These are phyloP conservation scores for Rubroboletus satanas DNA, from an alignment of 768 basidiomycete genomes.

Conservation along the genomic window DNA sequence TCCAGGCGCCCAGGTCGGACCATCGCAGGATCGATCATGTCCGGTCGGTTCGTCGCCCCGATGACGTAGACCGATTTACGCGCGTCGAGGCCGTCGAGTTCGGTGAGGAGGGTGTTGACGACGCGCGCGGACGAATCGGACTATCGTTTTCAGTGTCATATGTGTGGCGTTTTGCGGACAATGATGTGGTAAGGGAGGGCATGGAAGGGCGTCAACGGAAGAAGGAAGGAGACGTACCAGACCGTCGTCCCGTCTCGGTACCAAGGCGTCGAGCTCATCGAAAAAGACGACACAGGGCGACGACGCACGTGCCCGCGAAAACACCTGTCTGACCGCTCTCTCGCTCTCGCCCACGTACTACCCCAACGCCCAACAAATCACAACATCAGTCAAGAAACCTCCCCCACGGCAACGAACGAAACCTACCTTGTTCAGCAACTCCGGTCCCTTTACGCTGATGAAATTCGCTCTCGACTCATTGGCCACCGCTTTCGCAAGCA, in stretches of 20 bases:
- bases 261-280: conserved; percentile 90
- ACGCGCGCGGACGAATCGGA: conserved; percentile 92
- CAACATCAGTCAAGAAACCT: neutral
- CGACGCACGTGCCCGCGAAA: conserved; percentile 88
- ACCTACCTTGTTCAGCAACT: conserved; percentile 89
- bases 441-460: conserved; percentile 97
- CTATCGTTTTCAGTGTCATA: conserved; percentile 19
- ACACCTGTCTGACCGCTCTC: conserved; percentile 89
- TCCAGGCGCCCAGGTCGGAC: conserved; percentile 94
- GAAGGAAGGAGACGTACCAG: conserved; percentile 49
- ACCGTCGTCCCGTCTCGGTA: conserved; percentile 85
- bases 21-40: conserved; percentile 98
- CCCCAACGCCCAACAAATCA: neutral
- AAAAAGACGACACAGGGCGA: conserved; percentile 95
- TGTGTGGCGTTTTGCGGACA: neutral
- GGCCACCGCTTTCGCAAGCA: conserved; percentile 97
- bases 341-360: conserved; percentile 99
- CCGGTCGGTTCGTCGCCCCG: conserved; percentile 91
- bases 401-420: neutral
- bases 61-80: conserved; percentile 90
- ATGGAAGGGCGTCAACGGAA: neutral
- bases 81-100: conserved; percentile 86
- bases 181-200: neutral
- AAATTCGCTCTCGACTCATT: conserved; percentile 96
- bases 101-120: conserved; percentile 87